A percentile compares a stretch with the other conserved stretches of the same genome.
phyloP scores from a whole-genome alignment of 306 rosid genomes.

The Comarum palustre region DNA sequence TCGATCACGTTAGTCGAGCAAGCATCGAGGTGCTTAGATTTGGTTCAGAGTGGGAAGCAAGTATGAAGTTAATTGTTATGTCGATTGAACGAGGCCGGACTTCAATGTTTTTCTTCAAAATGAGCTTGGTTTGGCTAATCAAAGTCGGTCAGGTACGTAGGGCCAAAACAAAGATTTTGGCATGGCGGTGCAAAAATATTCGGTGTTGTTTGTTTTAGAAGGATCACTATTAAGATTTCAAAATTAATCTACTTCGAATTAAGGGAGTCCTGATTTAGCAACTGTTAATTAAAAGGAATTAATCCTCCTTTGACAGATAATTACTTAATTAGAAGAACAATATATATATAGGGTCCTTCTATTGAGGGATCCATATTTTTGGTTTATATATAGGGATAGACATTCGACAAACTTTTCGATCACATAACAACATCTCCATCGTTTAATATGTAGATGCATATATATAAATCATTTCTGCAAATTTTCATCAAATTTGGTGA shows the following conservation, averaged over 20 bases:
- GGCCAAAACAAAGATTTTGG: constrained; percentile 31
- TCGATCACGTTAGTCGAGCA: background rate
- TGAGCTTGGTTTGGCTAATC: background rate
- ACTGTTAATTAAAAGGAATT: background rate
- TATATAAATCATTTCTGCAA: too few species aligned
- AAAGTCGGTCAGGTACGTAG: background rate
- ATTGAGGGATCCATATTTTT: too few species aligned
- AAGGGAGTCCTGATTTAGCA: background rate
- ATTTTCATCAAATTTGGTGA: too few species aligned
- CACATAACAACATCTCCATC: too few species aligned
- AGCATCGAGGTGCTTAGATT: background rate
- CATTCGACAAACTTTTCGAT: too few species aligned
- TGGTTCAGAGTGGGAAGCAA: background rate
- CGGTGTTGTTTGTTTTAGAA: background rate
- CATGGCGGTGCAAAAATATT: constrained; percentile 23
- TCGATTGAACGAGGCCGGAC: background rate
- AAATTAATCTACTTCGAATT: background rate
- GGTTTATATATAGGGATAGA: too few species aligned
- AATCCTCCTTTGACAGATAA: too few species aligned
- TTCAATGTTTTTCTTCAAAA: background rate
- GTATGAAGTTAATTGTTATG: background rate
- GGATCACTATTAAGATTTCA: background rate
- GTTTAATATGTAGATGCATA: too few species aligned
- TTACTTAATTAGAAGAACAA: background rate
- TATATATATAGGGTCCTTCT: too few species aligned